Evolutionary conservation across 1,284 basidiomycete genomes (phyloP).

Genomic region (Pseudozyma thailandica): DNA sequence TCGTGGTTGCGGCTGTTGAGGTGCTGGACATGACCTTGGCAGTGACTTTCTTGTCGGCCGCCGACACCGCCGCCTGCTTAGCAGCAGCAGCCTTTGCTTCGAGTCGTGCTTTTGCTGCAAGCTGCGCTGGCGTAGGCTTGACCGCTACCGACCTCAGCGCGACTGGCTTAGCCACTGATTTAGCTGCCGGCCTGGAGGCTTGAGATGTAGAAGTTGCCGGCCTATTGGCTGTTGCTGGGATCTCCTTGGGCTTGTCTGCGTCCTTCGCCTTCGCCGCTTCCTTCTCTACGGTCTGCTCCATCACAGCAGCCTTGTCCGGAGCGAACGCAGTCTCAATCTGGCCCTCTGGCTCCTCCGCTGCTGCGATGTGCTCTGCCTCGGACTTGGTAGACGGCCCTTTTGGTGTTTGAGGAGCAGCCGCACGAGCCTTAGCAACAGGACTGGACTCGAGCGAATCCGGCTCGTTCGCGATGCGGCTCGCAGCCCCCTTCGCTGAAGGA

Average conservation of each 20-base stretch:
- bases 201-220: neutral
- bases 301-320: neutral
- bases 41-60: constrained; percentile 3
- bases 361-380: neutral
- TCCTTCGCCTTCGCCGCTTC: neutral
- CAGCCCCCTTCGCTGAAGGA: constrained; percentile 31
- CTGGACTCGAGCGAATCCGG: constrained; percentile 12
- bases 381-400: neutral
- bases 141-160: constrained; percentile 3
- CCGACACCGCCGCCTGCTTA: neutral
- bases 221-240: constrained; percentile 4
- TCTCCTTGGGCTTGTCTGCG: neutral
- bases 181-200: neutral
- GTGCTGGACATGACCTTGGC: neutral
- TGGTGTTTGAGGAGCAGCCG: constrained; percentile 4
- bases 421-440: constrained; percentile 12
- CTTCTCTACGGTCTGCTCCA: neutral
- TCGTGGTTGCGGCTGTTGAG: neutral
- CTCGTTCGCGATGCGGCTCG: constrained; percentile 2
- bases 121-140: constrained; percentile 16
- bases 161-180: constrained; percentile 8
- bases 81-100: constrained; percentile 9
- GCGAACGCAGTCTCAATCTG: neutral
- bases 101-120: constrained; percentile 25
- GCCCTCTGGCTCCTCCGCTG: neutral